Base-by-base conservation (phyloP, 2,329 filamentous ascomycete species). In the Apiospora marii region DNA sequence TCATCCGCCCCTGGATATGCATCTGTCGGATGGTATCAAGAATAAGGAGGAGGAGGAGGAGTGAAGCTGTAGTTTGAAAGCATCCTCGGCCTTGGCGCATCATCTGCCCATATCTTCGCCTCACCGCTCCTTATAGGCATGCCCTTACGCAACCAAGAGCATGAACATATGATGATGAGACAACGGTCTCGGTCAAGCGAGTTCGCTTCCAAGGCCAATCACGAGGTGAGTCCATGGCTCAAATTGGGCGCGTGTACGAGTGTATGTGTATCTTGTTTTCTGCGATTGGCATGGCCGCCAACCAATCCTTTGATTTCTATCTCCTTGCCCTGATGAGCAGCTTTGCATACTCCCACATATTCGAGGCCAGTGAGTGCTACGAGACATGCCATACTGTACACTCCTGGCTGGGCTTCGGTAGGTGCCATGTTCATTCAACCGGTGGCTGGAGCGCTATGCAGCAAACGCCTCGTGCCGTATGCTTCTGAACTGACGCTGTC, bases 131-230 rank as follows among this genome's bases (percentile, higher is more conserved):
- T 61, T 6, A 27, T 61, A 27, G 22, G 30, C 53, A 53, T 16
- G 43, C 8, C 8, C 7, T 19, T n/a, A 48, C 19, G 16, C 37
- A 14, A 27, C 7, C 27, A 30, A 30, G 27, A 30, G 12, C 4
- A 30, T 30, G 27, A 24, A 43, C 1, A 16, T 7, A 41, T 48
- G n/a, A 8, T 30, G 41, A 46, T 68, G 43, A 48, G 67, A 68
- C 67, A 48, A 19, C 41, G 13, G 41, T 48, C 41, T 30, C 14
- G 41, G 41, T 30, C 41, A 48, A 48, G 67, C 67, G 44, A 68
- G n/a, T 27, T 68, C 67, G 67, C 67, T 68, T 68, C 67, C 41
- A 68, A 5, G 14, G 13, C 67, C 67, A 46, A 68, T 68, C 58
- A 41, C 3, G 34, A 41, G 30, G 30, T 61, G 34, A 22, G 13